These are phyloP conservation scores for Arctostaphylos glauca DNA, from an alignment of 148 eudicot genomes.

Conservation along the genomic window DNA sequence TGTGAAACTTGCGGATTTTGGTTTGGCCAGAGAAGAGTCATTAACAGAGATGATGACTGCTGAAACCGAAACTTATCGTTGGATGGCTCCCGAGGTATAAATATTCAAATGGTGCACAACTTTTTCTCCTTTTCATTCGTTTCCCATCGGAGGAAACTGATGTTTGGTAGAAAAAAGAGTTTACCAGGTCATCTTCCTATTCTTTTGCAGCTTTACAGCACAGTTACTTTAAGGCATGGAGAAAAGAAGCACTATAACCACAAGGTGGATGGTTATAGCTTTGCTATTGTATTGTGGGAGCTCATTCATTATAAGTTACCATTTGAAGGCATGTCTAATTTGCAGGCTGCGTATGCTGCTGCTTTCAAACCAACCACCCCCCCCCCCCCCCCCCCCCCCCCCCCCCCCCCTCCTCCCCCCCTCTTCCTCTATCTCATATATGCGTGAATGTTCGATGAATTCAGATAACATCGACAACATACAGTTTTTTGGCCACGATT, in stretches of 20 bases:
- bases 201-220: slow-evolving; percentile 63
- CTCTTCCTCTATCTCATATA: not conserved
- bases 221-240: slow-evolving; percentile 92
- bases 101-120: not conserved
- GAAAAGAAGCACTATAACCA: slow-evolving; percentile 97
- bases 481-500: not conserved
- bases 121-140: not conserved
- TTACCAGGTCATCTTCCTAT: not conserved
- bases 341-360: slow-evolving; percentile 98
- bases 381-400: not conserved
- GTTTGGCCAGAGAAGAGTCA: slow-evolving; percentile 75
- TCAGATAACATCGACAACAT: not conserved
- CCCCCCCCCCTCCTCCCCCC: not conserved
- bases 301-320: slow-evolving; percentile 84
- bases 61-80: slow-evolving; percentile 73
- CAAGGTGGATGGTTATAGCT: slow-evolving; percentile 96
- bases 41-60: slow-evolving; percentile 83
- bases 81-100: no score
- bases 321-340: slow-evolving; percentile 97
- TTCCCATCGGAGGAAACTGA: not conserved
- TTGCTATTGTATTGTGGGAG: slow-evolving; percentile 97
- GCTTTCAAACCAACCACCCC: slow-evolving; percentile 66
- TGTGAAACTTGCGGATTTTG: slow-evolving; percentile 72
- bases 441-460: not conserved
- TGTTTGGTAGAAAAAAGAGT: slow-evolving; percentile 4